Evolutionary conservation across 129 eudicot genomes (phyloP).

Genomic region (Mikania micrantha): DNA sequence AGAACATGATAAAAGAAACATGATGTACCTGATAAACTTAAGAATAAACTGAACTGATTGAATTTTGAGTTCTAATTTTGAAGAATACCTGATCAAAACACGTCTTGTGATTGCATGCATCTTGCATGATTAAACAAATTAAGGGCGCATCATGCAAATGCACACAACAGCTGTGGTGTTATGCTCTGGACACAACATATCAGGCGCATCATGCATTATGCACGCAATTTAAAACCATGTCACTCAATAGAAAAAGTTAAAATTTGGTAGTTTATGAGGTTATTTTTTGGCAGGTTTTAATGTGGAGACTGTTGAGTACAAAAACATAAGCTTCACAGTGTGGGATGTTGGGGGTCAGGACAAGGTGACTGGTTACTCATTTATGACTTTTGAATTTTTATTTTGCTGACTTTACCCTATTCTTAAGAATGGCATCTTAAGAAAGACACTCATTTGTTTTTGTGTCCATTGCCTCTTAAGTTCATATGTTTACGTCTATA

Average conservation of each 20-base stretch:
- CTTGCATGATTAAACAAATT: too few species aligned
- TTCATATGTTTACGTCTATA: not conserved
- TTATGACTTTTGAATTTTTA: slow-evolving; percentile 1
- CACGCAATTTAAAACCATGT: too few species aligned
- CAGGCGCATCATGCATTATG: too few species aligned
- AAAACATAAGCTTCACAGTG: slow-evolving; percentile 98
- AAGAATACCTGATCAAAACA: too few species aligned
- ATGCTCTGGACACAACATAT: too few species aligned
- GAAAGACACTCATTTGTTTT: not conserved
- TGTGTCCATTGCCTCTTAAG: not conserved
- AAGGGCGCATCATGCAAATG: too few species aligned
- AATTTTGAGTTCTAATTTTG: too few species aligned
- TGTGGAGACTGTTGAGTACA: slow-evolving; percentile 98
- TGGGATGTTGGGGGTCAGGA: slow-evolving; percentile 99
- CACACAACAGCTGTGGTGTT: too few species aligned
- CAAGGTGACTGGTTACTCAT: slow-evolving; percentile 52
- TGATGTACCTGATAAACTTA: too few species aligned
- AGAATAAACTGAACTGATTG: too few species aligned
- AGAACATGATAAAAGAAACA: too few species aligned
- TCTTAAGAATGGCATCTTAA: not conserved
- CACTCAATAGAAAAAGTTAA: not conserved
- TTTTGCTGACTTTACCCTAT: not conserved
- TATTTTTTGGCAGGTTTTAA: slow-evolving; percentile 64
- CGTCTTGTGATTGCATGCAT: too few species aligned
- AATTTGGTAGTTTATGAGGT: not conserved